These are phyloP conservation scores for Colletotrichum sp. DNA, from an alignment of 2,329 filamentous ascomycete genomes.

Conservation along the genomic window DNA sequence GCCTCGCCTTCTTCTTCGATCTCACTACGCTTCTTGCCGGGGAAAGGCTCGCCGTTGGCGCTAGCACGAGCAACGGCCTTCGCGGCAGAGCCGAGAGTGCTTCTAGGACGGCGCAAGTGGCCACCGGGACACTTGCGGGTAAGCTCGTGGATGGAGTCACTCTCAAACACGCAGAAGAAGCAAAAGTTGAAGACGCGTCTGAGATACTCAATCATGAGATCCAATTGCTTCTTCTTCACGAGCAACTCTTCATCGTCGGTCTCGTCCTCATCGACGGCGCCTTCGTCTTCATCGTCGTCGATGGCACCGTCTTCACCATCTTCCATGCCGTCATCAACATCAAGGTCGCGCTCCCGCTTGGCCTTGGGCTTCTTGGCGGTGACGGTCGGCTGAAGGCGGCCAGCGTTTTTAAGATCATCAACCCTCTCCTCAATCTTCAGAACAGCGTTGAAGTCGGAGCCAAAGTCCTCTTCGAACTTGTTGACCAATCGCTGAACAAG, in stretches of 20 bases:
- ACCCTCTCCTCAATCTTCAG: conserved; percentile 86
- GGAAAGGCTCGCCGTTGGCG: conserved; percentile 82
- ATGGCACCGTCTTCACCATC: conserved; percentile 69
- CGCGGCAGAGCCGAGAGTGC: conserved; percentile 81
- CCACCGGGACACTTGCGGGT: conserved; percentile 95
- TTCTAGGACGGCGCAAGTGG: conserved; percentile 90
- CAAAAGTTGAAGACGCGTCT: conserved; percentile 98
- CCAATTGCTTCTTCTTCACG: conserved; percentile 94
- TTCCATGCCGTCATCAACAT: conserved; percentile 67
- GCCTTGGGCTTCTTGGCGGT: conserved; percentile 57
- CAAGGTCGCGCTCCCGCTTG: conserved; percentile 65
- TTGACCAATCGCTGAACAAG: conserved; percentile 82
- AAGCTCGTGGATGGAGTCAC: conserved; percentile 94
- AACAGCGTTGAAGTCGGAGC: conserved; percentile 76
- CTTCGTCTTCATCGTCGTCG: conserved; percentile 83
- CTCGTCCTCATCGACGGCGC: conserved; percentile 79
- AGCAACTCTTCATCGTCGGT: conserved; percentile 89
- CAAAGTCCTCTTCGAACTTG: conserved; percentile 86
- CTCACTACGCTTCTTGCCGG: conserved; percentile 77
- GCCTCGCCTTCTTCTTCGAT: conserved; percentile 68
- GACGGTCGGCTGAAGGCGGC: conserved; percentile 73
- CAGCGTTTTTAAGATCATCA: conserved; percentile 77
- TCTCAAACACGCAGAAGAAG: conserved; percentile 99
- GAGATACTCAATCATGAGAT: conserved; percentile 94
- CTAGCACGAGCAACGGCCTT: conserved; percentile 87